Evolutionary conservation across 75 land plant genomes (phyloP).

Genomic region (Cupressus sempervirens): DNA sequence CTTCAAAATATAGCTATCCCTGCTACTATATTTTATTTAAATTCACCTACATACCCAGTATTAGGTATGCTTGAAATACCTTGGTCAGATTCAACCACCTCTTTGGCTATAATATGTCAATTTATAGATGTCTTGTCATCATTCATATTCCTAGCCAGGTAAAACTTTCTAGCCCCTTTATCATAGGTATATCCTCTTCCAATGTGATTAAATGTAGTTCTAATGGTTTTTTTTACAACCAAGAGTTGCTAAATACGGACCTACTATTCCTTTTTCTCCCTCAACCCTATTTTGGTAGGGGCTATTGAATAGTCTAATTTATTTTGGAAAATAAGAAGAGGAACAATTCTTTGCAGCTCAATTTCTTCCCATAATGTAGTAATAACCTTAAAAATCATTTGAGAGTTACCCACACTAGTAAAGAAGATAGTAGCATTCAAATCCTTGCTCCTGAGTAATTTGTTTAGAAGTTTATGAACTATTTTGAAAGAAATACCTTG

Average conservation of each 20-base stretch:
- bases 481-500: conserved; percentile 42
- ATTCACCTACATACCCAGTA: neutral
- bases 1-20: neutral
- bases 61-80: neutral
- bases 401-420: conserved; percentile 7
- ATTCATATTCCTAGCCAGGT: conserved; percentile 15
- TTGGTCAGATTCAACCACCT: neutral
- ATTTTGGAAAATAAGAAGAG: conserved; percentile 38
- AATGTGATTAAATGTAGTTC: conserved; percentile 26
- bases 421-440: conserved; percentile 17
- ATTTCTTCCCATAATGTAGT: conserved; percentile 68
- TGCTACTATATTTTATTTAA: neutral
- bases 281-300: conserved; percentile 10
- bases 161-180: conserved; percentile 26
- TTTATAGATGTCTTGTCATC: neutral
- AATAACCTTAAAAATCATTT: neutral
- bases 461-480: conserved; percentile 33
- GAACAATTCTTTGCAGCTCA: conserved; percentile 63
- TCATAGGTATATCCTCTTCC: conserved; percentile 42
- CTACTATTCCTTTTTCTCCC: conserved; percentile 18
- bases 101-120: neutral
- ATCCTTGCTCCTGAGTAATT: conserved; percentile 14
- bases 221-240: conserved; percentile 42
- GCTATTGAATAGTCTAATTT: conserved; percentile 35
- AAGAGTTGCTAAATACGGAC: conserved; percentile 38